These are phyloP conservation scores for Coniferiporia weirii DNA, from an alignment of 1,284 basidiomycete genomes.

Conservation along the genomic window DNA sequence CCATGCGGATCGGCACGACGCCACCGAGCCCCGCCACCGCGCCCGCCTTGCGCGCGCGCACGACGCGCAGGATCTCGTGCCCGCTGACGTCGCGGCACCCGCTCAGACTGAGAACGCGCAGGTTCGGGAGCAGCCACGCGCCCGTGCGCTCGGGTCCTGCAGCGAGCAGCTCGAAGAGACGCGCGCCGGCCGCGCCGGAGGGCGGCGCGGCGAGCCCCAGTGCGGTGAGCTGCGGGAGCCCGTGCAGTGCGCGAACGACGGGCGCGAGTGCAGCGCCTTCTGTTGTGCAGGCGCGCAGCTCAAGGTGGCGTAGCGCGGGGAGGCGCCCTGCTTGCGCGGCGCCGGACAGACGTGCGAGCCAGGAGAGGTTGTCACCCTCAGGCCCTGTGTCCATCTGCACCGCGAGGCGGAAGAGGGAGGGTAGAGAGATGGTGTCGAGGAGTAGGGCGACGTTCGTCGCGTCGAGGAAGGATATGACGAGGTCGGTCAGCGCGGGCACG, in stretches of 20 bases:
- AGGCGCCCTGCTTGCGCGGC: constrained; percentile 22
- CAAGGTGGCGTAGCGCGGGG: constrained; percentile 27
- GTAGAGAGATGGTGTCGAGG: constrained; percentile 27
- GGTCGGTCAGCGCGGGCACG: constrained; percentile 23
- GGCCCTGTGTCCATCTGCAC: constrained; percentile 28
- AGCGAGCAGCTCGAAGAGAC: constrained; percentile 30
- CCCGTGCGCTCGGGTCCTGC: constrained; percentile 20
- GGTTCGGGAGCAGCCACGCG: constrained; percentile 29
- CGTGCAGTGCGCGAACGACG: constrained; percentile 28
- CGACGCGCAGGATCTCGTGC: constrained; percentile 29
- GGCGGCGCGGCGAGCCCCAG: constrained; percentile 28
- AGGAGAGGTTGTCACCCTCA: constrained; percentile 28
- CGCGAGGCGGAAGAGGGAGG: constrained; percentile 25
- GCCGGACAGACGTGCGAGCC: constrained; percentile 29
- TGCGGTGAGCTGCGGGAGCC: constrained; percentile 28
- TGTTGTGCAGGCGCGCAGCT: constrained; percentile 29
- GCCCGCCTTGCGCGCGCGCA: constrained; percentile 20
- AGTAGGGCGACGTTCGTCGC: constrained; percentile 27
- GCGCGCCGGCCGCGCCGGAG: constrained; percentile 24
- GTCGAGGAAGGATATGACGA: constrained; percentile 28
- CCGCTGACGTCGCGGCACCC: constrained; percentile 30
- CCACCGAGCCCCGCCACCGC: not conserved
- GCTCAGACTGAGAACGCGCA: constrained; percentile 29
- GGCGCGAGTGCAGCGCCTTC: constrained; percentile 29
- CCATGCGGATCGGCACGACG: constrained; percentile 7